Percentiles rank a stretch among this genome's conserved stretches.
Evolutionary conservation across 169 alveolate species (phyloP).

Genomic region (Theileria parva): DNA sequence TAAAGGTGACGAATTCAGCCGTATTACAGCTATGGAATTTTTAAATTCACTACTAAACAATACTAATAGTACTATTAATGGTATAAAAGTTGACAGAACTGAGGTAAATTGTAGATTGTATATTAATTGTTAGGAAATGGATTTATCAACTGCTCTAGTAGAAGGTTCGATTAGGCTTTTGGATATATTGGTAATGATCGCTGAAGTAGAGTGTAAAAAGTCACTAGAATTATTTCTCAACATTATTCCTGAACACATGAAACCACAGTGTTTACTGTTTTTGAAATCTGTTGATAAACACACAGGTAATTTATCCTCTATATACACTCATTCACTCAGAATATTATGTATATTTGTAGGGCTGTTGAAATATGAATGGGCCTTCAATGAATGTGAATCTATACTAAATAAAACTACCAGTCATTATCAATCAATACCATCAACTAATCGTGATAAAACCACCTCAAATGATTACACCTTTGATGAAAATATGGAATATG

Average conservation of each 20-base stretch:
- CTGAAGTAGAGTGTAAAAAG: slow-evolving; percentile 31
- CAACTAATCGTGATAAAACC: no score
- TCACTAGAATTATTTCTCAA: slow-evolving; percentile 36
- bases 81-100: background rate
- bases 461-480: no score
- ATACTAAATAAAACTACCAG: background rate
- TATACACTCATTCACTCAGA: background rate
- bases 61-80: background rate
- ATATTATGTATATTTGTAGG: slow-evolving; percentile 16
- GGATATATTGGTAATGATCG: slow-evolving; percentile 13
- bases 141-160: slow-evolving; percentile 40
- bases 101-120: background rate
- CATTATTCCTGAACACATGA: background rate
- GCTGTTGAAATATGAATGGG: slow-evolving; percentile 55
- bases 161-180: slow-evolving; percentile 43
- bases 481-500: background rate
- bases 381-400: slow-evolving; percentile 26
- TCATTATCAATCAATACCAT: no score
- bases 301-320: slow-evolving; percentile 28
- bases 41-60: background rate
- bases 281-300: slow-evolving; percentile 30
- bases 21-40: slow-evolving; percentile 42
- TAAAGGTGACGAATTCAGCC: slow-evolving; percentile 17
- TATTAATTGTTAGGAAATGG: background rate
- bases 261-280: slow-evolving; percentile 27